These are phyloP conservation scores for Microsporum audouinii DNA, from an alignment of 2,329 filamentous ascomycete species.

Conservation along the genomic window DNA sequence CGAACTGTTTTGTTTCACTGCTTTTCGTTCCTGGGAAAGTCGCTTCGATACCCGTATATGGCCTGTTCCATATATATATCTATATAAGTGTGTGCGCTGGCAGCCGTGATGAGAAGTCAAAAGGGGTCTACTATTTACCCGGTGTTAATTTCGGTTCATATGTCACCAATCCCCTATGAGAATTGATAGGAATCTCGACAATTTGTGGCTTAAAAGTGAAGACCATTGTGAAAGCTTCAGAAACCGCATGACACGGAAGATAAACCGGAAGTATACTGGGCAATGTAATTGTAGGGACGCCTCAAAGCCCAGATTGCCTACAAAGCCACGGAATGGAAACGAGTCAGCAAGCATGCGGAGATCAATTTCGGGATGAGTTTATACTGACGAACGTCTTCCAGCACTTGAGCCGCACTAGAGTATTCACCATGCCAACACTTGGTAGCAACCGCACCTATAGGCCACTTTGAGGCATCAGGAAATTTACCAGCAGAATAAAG, in stretches of 20 bases:
- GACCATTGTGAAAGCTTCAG: not conserved
- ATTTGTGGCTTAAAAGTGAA: not conserved
- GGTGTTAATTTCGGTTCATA: no score
- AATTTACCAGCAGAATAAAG: not conserved
- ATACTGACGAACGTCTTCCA: not conserved
- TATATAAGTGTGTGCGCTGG: no score
- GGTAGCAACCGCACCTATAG: not conserved
- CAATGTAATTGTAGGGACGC: not conserved
- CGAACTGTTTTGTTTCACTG: not conserved
- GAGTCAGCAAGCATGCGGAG: not conserved
- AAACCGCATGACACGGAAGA: not conserved
- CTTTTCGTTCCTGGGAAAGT: no score
- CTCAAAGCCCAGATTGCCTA: not conserved
- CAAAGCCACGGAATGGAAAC: not conserved
- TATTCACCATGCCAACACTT: not conserved
- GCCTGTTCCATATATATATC: no score
- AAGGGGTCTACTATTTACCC: no score
- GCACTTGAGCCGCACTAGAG: not conserved
- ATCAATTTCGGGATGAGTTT: not conserved
- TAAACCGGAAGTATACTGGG: not conserved
- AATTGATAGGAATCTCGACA: not conserved
- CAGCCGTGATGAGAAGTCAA: no score
- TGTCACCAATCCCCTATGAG: no score
- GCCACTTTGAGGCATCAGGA: not conserved
- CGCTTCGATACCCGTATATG: no score